phyloP scores from a whole-genome alignment of 108 stramenopile species.

The Discostella stelligeroides region DNA sequence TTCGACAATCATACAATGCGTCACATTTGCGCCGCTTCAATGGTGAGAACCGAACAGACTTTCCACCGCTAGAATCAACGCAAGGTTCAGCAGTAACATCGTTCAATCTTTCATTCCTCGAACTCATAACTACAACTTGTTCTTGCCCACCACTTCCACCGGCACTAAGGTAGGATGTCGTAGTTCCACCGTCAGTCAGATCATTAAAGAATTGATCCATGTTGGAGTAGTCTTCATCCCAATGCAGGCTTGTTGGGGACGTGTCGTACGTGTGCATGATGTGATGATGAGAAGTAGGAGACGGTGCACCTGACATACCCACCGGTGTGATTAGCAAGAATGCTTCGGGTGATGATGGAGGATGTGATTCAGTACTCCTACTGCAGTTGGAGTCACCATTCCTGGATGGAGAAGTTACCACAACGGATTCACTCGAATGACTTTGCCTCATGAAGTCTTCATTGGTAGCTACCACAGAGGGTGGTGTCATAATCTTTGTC shows the following conservation, averaged over 20 bases:
- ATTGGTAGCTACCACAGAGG: too few relatives aligned
- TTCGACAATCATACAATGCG: too few relatives aligned
- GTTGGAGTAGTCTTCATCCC: conserved; percentile 15
- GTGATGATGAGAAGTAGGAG: background rate
- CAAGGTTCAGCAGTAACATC: too few relatives aligned
- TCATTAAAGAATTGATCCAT: conserved; percentile 19
- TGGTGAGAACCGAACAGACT: too few relatives aligned
- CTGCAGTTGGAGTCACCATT: too few relatives aligned
- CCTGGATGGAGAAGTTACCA: background rate
- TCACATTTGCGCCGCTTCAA: too few relatives aligned
- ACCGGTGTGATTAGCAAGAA: background rate
- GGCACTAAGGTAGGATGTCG: background rate
- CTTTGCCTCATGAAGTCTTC: background rate
- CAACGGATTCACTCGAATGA: conserved; percentile 1
- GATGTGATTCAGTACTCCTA: too few relatives aligned
- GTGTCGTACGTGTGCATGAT: background rate
- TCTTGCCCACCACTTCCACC: background rate
- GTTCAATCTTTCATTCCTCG: too few relatives aligned
- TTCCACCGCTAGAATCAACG: too few relatives aligned
- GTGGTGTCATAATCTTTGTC: too few relatives aligned
- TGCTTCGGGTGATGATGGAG: background rate
- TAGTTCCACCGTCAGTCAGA: background rate
- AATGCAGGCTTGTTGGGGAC: conserved; percentile 4
- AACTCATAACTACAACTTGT: too few relatives aligned
- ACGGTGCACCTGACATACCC: background rate